Percentiles rank a stretch among this genome's conserved stretches.
phyloP scores from a whole-genome alignment of 176 grass and related monocot genomes.

The Zea luxurians region DNA sequence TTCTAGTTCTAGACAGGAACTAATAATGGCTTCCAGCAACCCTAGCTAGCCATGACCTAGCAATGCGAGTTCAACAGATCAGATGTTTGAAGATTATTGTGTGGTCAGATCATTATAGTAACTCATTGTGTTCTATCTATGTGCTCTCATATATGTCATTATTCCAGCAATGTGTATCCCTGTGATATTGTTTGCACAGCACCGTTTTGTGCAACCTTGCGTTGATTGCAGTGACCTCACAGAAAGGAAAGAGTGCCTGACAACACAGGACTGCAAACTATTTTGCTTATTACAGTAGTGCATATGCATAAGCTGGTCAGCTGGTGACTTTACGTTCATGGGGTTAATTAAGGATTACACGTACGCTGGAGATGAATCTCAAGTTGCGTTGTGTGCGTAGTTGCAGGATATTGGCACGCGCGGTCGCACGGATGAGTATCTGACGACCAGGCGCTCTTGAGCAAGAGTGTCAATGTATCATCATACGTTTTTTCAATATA shows the following conservation, averaged over 20 bases:
- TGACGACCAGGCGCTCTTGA: not conserved
- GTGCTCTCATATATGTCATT: not conserved
- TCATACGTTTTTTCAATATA: not conserved
- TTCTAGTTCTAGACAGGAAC: not conserved
- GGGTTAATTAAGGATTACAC: too few species aligned
- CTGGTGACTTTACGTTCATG: too few species aligned
- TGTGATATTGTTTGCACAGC: not conserved
- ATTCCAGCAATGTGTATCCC: not conserved
- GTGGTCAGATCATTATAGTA: not conserved
- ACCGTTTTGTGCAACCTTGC: not conserved
- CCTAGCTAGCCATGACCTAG: not conserved
- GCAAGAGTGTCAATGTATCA: not conserved
- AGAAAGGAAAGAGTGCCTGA: too few species aligned
- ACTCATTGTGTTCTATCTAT: not conserved
- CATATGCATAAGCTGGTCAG: too few species aligned
- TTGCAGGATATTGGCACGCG: too few species aligned
- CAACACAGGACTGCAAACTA: too few species aligned
- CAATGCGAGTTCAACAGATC: not conserved
- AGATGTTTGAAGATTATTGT: not conserved
- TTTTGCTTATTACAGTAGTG: too few species aligned
- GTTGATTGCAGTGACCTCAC: too few species aligned
- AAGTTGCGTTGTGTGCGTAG: too few species aligned
- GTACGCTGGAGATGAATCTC: too few species aligned
- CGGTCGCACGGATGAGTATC: too few species aligned
- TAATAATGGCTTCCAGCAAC: constrained; percentile 11